Evolutionary conservation across 129 eudicot genomes (phyloP).

Genomic region (Tanacetum coccineum): DNA sequence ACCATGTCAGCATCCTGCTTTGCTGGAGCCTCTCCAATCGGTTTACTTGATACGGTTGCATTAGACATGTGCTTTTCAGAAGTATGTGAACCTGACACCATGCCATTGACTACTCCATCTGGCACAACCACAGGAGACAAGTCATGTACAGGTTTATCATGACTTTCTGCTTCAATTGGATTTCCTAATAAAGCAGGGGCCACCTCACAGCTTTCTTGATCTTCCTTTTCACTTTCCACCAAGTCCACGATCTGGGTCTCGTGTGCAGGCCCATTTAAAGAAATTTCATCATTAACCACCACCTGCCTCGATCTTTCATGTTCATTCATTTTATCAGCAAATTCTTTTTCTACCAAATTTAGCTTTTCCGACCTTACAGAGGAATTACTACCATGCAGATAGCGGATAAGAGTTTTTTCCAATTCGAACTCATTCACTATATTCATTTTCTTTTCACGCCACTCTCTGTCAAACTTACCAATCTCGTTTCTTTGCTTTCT

Average conservation of each 20-base stretch:
- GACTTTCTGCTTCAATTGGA: constrained; percentile 6
- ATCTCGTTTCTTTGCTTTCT: constrained; percentile 11
- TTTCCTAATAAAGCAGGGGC: constrained; percentile 18
- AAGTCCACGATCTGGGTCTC: constrained; percentile 19
- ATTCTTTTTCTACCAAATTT: not conserved
- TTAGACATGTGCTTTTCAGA: constrained; percentile 27
- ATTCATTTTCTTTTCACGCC: constrained; percentile 10
- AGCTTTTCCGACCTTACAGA: constrained; percentile 22
- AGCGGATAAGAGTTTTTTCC: constrained; percentile 7
- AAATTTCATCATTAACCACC: not conserved
- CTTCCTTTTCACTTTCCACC: too few species aligned
- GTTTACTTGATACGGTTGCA: constrained; percentile 5
- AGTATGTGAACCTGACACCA: not conserved
- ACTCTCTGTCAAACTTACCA: constrained; percentile 14
- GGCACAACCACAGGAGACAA: too few species aligned
- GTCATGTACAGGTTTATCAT: too few species aligned
- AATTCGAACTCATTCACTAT: not conserved
- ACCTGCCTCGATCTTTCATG: constrained; percentile 18
- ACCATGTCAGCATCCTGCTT: constrained; percentile 26
- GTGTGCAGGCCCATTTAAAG: constrained; percentile 9
- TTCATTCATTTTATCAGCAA: constrained; percentile 18
- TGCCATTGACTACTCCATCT: too few species aligned
- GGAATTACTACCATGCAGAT: constrained; percentile 13
- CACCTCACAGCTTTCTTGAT: constrained; percentile 12
- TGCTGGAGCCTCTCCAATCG: constrained; percentile 18